Percentiles rank a stretch among this genome's conserved stretches.
Conservation (phyloP, 257 asterid genomes). For the Solanum lignicaule region DNA sequence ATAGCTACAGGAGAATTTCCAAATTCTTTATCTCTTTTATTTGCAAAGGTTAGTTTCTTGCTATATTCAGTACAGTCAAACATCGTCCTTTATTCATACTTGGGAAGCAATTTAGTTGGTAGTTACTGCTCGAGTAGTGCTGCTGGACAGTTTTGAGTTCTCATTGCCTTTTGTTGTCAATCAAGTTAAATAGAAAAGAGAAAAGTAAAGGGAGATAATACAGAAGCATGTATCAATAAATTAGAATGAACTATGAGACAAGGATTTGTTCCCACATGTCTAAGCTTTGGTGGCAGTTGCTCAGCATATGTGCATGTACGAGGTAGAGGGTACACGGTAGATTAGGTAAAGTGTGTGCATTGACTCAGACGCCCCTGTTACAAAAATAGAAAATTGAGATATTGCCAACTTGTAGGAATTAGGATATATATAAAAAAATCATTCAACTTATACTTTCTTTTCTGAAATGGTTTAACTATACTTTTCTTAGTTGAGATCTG, state of each 20-base stretch:
- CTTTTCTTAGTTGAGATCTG: background rate
- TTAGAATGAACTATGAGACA: background rate
- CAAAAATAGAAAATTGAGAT: background rate
- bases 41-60: slow-evolving; percentile 54
- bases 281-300: background rate
- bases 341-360: background rate
- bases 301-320: background rate
- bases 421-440: background rate
- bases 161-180: background rate
- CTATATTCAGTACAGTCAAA: background rate
- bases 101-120: background rate
- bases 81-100: background rate
- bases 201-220: background rate
- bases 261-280: background rate
- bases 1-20: slow-evolving; percentile 92
- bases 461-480: background rate
- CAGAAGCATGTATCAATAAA: background rate
- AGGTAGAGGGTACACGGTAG: background rate
- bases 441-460: background rate
- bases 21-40: slow-evolving; percentile 47
- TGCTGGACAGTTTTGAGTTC: background rate
- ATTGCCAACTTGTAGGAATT: background rate
- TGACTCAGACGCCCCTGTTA: background rate
- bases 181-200: background rate
- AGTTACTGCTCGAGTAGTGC: background rate